A percentile compares a stretch with the other conserved stretches of the same genome.
These are phyloP conservation scores for Neurospora sp. DNA, from an alignment of 495 filamentous ascomycete genomes.

Conservation along the genomic window DNA sequence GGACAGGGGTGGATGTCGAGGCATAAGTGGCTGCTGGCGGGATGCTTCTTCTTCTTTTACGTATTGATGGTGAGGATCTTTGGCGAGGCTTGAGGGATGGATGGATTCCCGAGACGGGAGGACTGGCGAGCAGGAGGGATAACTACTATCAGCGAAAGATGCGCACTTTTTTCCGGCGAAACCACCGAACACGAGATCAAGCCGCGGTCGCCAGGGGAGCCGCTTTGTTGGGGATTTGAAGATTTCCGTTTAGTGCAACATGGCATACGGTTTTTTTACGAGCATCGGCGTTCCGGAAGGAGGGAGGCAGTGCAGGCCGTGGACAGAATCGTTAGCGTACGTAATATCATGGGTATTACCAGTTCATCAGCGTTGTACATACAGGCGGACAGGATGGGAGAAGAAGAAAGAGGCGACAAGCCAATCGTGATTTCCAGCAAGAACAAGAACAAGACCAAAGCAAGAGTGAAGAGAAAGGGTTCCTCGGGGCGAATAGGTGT, in stretches of 20 bases:
- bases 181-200: not conserved
- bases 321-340: not conserved
- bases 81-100: constrained; percentile 25
- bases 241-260: not conserved
- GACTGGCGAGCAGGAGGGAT: not conserved
- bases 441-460: not conserved
- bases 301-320: not conserved
- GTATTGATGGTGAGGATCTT: constrained; percentile 68
- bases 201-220: not conserved
- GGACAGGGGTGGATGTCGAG: constrained; percentile 71
- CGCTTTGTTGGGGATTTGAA: not conserved
- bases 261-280: not conserved
- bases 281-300: not conserved
- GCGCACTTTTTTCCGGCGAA: not conserved
- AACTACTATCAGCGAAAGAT: not conserved
- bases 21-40: constrained; percentile 63
- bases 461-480: not conserved
- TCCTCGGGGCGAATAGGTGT: not conserved
- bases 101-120: not conserved
- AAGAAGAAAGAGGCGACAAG: not conserved
- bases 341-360: not conserved
- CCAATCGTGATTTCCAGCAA: not conserved
- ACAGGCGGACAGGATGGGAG: not conserved
- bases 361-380: not conserved
- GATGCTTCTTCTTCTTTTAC: constrained; percentile 62